A percentile compares a stretch with the other conserved stretches of the same genome.
These are phyloP conservation scores for Monosporascus sp. DNA, from an alignment of 2,329 filamentous ascomycete species.

Conservation along the genomic window DNA sequence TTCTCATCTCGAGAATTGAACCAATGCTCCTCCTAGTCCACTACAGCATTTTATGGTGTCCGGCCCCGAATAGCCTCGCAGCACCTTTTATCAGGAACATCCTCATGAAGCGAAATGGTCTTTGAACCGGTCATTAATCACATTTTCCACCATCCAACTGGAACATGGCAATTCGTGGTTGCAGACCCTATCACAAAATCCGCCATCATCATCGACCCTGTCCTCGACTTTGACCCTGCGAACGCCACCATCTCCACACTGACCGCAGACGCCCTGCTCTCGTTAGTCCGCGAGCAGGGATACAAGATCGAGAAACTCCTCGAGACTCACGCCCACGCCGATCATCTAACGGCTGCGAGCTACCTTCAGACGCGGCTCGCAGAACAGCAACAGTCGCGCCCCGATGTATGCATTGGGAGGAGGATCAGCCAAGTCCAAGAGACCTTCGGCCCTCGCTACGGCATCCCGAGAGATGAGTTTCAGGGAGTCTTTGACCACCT, in stretches of 20 bases:
- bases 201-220: conserved; percentile 46
- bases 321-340: conserved; percentile 58
- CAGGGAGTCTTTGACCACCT: conserved; percentile 45
- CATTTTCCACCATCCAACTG: conserved; percentile 21
- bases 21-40: no score
- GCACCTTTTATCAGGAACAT: no score
- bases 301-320: conserved; percentile 50
- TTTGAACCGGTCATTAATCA: conserved; percentile 17
- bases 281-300: conserved; percentile 33
- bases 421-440: conserved; percentile 47
- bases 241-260: conserved; percentile 40
- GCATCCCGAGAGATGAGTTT: conserved; percentile 37
- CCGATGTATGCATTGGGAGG: conserved; percentile 49
- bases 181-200: conserved; percentile 34
- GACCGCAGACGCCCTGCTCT: conserved; percentile 48
- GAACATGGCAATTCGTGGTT: conserved; percentile 45
- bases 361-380: conserved; percentile 48
- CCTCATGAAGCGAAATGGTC: no score
- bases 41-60: no score
- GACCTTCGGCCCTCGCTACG: conserved; percentile 44
- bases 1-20: no score
- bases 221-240: conserved; percentile 40
- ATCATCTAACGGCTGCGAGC: conserved; percentile 53
- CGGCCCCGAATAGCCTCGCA: no score
- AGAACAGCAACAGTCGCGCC: conserved; percentile 25